phyloP scores from a whole-genome alignment of 169 alveolate species.

The Blepharisma undulans region DNA sequence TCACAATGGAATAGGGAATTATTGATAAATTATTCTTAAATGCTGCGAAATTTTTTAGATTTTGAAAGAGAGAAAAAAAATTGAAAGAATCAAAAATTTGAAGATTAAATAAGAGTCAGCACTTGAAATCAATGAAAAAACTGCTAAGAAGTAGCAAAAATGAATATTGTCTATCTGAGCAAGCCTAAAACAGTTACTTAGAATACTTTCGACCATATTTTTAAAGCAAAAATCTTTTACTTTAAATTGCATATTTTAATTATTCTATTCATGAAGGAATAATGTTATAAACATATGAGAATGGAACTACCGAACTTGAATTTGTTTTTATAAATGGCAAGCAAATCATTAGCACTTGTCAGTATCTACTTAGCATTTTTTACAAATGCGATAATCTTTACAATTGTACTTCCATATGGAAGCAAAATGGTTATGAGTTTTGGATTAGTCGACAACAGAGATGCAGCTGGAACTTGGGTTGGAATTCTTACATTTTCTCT shows the following conservation, averaged over 20 bases:
- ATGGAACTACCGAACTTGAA: background rate
- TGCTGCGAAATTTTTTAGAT: background rate
- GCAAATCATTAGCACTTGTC: background rate
- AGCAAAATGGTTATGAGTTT: constrained; percentile 32
- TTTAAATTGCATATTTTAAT: background rate
- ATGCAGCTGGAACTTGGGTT: constrained; percentile 10
- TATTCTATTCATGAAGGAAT: background rate
- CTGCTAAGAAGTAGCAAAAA: background rate
- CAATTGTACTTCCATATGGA: background rate
- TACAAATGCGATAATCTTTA: constrained; percentile 13
- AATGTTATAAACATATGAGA: background rate
- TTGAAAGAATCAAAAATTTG: background rate
- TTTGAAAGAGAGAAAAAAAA: background rate
- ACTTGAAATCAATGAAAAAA: background rate
- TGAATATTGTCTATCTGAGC: background rate
- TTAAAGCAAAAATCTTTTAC: background rate
- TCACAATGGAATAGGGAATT: background rate
- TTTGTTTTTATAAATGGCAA: background rate
- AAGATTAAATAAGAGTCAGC: background rate
- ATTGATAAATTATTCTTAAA: background rate
- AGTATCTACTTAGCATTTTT: constrained; percentile 1
- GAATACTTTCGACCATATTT: background rate
- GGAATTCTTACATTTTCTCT: constrained; percentile 4
- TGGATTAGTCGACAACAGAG: constrained; percentile 2
- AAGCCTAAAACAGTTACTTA: background rate